phyloP scores from a whole-genome alignment of 2,329 filamentous ascomycete genomes.

The Talaromyces sp. region DNA sequence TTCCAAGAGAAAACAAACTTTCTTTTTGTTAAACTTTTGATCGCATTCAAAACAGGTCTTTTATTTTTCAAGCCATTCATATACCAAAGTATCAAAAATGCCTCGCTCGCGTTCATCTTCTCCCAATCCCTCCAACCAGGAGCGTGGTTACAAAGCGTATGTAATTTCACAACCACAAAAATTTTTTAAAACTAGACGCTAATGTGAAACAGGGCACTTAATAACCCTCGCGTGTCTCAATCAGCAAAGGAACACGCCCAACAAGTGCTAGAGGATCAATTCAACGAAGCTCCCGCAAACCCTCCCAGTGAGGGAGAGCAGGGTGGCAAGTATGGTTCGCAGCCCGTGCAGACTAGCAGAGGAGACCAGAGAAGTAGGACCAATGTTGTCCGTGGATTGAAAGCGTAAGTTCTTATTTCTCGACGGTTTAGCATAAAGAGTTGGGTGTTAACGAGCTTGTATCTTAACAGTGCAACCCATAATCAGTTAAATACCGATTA shows the following conservation, averaged over 20 bases:
- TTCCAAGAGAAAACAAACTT: background rate
- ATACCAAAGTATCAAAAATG: constrained; percentile 3
- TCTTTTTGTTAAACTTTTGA: background rate
- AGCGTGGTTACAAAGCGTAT: constrained; percentile 20
- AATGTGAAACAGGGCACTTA: constrained; percentile 12
- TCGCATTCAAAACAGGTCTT: background rate
- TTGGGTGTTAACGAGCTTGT: background rate
- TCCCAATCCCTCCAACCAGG: constrained; percentile 13
- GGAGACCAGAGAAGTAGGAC: constrained; percentile 13
- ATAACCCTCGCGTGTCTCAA: constrained; percentile 16
- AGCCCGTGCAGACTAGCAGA: constrained; percentile 6
- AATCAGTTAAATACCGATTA: constrained; percentile 14
- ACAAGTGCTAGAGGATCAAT: constrained; percentile 15
- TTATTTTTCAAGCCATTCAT: background rate
- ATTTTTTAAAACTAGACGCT: background rate
- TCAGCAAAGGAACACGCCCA: constrained; percentile 16
- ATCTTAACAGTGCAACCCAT: constrained; percentile 16
- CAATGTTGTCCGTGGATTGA: constrained; percentile 21
- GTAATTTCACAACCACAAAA: no score
- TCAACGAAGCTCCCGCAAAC: constrained; percentile 3
- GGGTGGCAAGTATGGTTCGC: constrained; percentile 3
- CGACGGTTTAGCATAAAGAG: background rate
- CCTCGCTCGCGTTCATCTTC: constrained; percentile 10
- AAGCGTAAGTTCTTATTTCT: constrained; percentile 16
- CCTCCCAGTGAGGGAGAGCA: background rate